Evolutionary conservation across 2,329 filamentous ascomycete species (phyloP), one percentile per base, ranked within the genome.

Genomic region (Penicillium sclerotigenum): DNA sequence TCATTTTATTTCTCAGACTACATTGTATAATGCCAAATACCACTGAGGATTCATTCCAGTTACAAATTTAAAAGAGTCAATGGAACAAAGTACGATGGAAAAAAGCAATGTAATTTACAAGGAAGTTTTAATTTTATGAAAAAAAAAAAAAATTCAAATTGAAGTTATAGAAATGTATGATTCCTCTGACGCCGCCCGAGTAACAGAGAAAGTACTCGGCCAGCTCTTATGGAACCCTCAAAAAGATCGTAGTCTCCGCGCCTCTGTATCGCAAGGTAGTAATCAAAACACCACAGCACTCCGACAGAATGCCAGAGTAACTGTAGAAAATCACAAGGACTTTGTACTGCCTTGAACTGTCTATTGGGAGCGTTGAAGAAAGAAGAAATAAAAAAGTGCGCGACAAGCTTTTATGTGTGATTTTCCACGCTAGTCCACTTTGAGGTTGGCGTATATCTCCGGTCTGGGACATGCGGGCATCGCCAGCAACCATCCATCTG

Each of bases 101-200:
- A 4, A 29, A 11, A 13, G 7, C 5, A 31, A 5, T 31, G 11
- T 2, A 10, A 29, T 31, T 31, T 16, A 46, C 42, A 20, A 29
- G 14, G 7, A 24, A 26, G 47, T 16, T 22, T 9, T 14, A 9
- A 24, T 22, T 40, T 50, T 57, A 41, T 47, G 37, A 18, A 41
- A 31, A 49, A 54, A 20, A 18, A 18, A 41, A 40, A 37, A 56
- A 18, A 11, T n/a, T 29, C 43, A 9, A 9, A 40, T 48, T 45
- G 40, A 57, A 52, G 52, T 31, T 33, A 49, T 59, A 61, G 53
- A 48, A 56, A 85, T 91, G 88, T 91, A 68, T 79, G 86, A 82
- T 83, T 78, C 87, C 85, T 91, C 88, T 91, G 89, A 92, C 88
- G 86, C 89, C 84, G 87, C 85, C 87, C 83, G 82, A 83, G 84